Conservation (phyloP, 768 basidiomycete genomes). For the Glaciozyma antarctica region DNA sequence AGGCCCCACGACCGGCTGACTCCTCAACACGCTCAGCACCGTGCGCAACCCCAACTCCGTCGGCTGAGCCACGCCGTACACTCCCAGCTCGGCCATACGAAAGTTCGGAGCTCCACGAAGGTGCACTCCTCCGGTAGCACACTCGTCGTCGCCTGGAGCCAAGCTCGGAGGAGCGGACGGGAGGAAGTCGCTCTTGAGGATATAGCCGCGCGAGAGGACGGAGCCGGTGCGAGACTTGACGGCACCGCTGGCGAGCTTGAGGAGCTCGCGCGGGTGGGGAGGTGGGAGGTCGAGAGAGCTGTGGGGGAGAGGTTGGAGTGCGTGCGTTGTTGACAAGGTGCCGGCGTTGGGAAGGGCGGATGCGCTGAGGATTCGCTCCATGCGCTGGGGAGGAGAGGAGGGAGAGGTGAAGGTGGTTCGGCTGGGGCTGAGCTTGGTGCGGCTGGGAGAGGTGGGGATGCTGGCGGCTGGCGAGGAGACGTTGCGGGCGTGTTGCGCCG, state of each 20-base stretch:
- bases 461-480: no score
- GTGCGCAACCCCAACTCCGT: conserved; percentile 83
- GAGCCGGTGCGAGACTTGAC: conserved; percentile 76
- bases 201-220: conserved; percentile 77
- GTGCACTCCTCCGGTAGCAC: conserved; percentile 44
- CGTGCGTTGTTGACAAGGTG: no score
- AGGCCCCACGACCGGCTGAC: conserved; percentile 28
- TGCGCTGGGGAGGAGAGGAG: no score
- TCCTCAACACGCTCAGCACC: conserved; percentile 65
- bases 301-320: background rate
- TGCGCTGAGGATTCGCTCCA: no score
- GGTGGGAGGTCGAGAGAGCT: background rate
- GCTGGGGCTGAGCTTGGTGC: no score
- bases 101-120: conserved; percentile 95
- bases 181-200: conserved; percentile 78
- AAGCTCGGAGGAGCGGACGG: conserved; percentile 37
- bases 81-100: conserved; percentile 74
- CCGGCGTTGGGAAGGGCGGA: no score
- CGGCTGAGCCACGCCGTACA: conserved; percentile 92
- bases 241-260: conserved; percentile 38
- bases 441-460: no score
- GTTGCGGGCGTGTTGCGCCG: no score
- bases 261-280: conserved; percentile 12
- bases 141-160: background rate
- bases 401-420: no score